Percentiles rank a stretch among this genome's conserved stretches.
Evolutionary conservation across 2,329 filamentous ascomycete species (phyloP).

Genomic region (Aschersonia sp.): DNA sequence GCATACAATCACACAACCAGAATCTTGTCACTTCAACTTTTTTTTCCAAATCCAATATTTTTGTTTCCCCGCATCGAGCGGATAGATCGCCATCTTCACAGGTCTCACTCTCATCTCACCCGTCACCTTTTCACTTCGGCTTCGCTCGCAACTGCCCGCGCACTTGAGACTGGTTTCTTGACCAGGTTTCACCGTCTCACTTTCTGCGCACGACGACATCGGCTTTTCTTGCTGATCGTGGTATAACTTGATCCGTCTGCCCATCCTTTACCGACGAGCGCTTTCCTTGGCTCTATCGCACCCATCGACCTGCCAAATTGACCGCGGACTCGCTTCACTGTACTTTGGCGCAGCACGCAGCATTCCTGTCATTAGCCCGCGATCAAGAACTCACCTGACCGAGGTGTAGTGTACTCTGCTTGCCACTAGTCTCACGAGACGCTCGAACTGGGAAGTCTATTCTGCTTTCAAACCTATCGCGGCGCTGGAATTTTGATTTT

Average conservation of each 20-base stretch:
- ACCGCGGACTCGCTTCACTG: neutral
- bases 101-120: neutral
- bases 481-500: neutral
- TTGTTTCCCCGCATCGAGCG: neutral
- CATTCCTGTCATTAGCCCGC: neutral
- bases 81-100: neutral
- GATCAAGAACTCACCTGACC: neutral
- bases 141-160: neutral
- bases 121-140: conserved; percentile 3
- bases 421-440: too few species aligned
- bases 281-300: neutral
- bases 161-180: conserved; percentile 8
- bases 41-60: neutral
- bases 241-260: neutral
- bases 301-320: neutral
- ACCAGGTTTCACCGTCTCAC: neutral
- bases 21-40: neutral
- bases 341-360: neutral
- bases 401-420: neutral
- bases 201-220: neutral
- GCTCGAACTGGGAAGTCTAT: neutral
- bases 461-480: neutral
- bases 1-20: neutral
- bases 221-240: conserved; percentile 1
- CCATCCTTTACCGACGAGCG: neutral